Conservation (phyloP, 495 filamentous ascomycete species). For the Aspergillus asperescens region DNA sequence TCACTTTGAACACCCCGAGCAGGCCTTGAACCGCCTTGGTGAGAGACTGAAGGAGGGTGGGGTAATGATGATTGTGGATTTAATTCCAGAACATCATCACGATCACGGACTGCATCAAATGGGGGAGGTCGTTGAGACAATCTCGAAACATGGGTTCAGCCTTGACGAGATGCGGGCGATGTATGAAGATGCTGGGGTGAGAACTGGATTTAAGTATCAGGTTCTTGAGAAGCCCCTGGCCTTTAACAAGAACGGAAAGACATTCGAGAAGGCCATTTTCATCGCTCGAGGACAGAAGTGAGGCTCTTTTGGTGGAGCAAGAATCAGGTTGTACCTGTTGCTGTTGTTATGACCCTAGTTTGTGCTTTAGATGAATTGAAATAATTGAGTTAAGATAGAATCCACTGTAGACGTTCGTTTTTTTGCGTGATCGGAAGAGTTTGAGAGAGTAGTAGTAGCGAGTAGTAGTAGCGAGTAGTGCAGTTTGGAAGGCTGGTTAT, state of each 20-base stretch:
- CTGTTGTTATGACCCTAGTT: not conserved
- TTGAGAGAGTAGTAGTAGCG: no score
- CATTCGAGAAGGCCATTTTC: constrained; percentile 29
- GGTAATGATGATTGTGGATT: constrained; percentile 60
- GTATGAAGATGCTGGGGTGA: constrained; percentile 48
- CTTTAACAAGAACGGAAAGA: constrained; percentile 25
- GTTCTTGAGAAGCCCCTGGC: constrained; percentile 28
- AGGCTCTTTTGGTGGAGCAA: not conserved
- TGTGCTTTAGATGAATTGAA: no score
- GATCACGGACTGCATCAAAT: constrained; percentile 12
- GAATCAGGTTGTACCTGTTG: not conserved
- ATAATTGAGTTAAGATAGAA: no score
- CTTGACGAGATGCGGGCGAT: constrained; percentile 46
- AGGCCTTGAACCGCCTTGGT: constrained; percentile 51
- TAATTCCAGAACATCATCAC: constrained; percentile 41
- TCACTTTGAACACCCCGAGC: constrained; percentile 60
- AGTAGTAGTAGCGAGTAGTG: not conserved
- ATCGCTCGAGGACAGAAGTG: constrained; percentile 29
- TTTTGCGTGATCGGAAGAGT: no score
- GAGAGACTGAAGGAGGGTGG: constrained; percentile 58
- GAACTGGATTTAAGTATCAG: constrained; percentile 37
- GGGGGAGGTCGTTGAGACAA: constrained; percentile 36
- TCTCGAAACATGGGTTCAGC: constrained; percentile 56
- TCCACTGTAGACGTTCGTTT: no score
- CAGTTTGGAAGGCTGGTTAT: no score